Percentiles rank a stretch among this genome's conserved stretches.
Evolutionary conservation across 2,329 filamentous ascomycete species (phyloP).

Genomic region (Cladosporium sp.): DNA sequence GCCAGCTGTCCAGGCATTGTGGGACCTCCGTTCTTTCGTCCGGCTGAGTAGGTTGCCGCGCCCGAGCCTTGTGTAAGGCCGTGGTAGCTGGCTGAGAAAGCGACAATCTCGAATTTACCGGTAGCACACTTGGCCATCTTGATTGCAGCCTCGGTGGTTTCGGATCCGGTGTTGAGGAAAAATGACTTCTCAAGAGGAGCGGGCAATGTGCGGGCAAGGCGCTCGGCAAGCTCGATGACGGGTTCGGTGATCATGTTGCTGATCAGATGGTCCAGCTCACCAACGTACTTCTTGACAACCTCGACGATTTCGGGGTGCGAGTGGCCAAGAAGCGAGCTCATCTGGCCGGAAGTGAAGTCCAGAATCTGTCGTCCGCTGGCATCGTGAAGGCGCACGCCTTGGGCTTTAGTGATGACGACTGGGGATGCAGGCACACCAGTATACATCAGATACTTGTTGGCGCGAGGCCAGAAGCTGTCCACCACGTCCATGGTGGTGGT

Average conservation of each 20-base stretch:
- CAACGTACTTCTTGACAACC: slow-evolving; percentile 45
- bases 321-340: slow-evolving; percentile 54
- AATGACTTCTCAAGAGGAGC: slow-evolving; percentile 48
- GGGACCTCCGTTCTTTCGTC: slow-evolving; percentile 45
- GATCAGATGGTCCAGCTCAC: slow-evolving; percentile 53
- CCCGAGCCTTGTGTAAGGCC: slow-evolving; percentile 54
- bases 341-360: slow-evolving; percentile 57
- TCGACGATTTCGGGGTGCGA: slow-evolving; percentile 54
- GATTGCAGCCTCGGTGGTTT: slow-evolving; percentile 56
- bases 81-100: slow-evolving; percentile 55
- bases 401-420: slow-evolving; percentile 41
- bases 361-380: slow-evolving; percentile 42
- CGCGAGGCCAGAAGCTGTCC: slow-evolving; percentile 30
- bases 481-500: slow-evolving; percentile 2
- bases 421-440: slow-evolving; percentile 40
- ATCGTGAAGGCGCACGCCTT: slow-evolving; percentile 46
- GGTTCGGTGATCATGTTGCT: slow-evolving; percentile 54
- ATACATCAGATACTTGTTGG: slow-evolving; percentile 39
- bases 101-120: slow-evolving; percentile 61
- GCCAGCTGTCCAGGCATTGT: slow-evolving; percentile 53
- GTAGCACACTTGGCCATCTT: slow-evolving; percentile 61
- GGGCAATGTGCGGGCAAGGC: slow-evolving; percentile 46
- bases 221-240: slow-evolving; percentile 49
- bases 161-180: slow-evolving; percentile 53
- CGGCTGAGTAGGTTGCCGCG: slow-evolving; percentile 51